Evolutionary conservation across 768 basidiomycete genomes (phyloP), one percentile per base, ranked within the genome.

Genomic region (Lactarius indigo): DNA sequence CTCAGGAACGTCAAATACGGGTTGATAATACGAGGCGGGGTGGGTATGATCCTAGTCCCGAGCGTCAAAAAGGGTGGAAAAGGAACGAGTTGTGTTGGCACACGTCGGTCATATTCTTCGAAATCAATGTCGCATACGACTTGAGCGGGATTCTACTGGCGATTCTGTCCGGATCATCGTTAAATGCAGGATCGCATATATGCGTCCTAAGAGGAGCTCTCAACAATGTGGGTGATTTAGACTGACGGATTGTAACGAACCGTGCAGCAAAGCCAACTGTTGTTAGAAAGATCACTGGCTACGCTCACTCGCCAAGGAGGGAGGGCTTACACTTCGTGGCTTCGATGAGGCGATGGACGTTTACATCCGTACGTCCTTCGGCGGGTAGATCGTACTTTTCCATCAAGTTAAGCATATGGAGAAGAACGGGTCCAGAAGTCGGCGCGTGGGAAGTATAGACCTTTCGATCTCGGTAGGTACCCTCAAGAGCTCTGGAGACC

Each of bases 321-420:
- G 31, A 70, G 30, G 18, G 75, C 84, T 77, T 65, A 87, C 85
- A 97, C 74, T 98, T 97, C 74, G 94, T 81, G 0, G 85, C 84
- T 76, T 98, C 97, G 17, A 98, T 80, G 5, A 92, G 74, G 56
- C 95, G 82, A 75, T 98, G 97, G 3, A 85, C 80, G 69, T 87
- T 90, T 18, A 93, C 74, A 0, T 82, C 80, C n/a, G 82, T 87
- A 69, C 80, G 76, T 55, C 85, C 85, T 31, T 75, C 77, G 30
- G 82, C 70, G 39, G 84, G 76, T 42, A 81, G 72, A 60, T 82
- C 78, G 72, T 84, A 98, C n/a, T 83, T 81, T 73, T 97, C 95
- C 56, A 96, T 78, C 23, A 95, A 75, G 74, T 98, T 97, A n/a
- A 98, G 79, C 83, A 98, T 90, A 74, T 94, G 90, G 47, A 97